Percentiles rank a stretch among this genome's conserved stretches.
Conservation (phyloP, 2,329 filamentous ascomycete species). For the Colletotrichum chlorophyti region DNA sequence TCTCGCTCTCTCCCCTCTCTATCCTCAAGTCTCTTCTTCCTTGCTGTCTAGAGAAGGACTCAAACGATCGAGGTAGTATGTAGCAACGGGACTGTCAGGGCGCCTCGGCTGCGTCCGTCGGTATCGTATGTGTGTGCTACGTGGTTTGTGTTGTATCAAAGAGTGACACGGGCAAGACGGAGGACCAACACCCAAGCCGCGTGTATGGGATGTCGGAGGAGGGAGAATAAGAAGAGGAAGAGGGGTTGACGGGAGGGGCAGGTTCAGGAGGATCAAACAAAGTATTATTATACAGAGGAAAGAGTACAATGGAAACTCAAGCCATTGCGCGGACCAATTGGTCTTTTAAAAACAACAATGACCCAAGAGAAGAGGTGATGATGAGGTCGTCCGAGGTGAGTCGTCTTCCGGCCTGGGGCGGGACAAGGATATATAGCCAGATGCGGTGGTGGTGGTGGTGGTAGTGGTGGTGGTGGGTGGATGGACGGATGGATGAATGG, state of each 20-base stretch:
- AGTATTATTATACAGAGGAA: slow-evolving; percentile 29
- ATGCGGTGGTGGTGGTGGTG: slow-evolving; percentile 20
- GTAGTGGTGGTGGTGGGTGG: slow-evolving; percentile 17
- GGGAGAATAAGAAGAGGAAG: slow-evolving; percentile 32
- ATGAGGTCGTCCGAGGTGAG: slow-evolving; percentile 31
- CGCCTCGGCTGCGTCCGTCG: slow-evolving; percentile 18
- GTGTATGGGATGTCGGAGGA: slow-evolving; percentile 29
- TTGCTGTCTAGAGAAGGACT: slow-evolving; percentile 24
- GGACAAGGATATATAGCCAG: slow-evolving; percentile 56
- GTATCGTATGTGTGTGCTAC: not conserved
- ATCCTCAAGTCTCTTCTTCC: slow-evolving; percentile 25
- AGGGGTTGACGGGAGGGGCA: slow-evolving; percentile 29
- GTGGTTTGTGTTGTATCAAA: slow-evolving; percentile 23
- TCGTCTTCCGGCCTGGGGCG: slow-evolving; percentile 42
- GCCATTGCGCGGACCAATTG: slow-evolving; percentile 46
- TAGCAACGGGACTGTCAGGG: slow-evolving; percentile 15
- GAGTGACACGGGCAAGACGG: slow-evolving; percentile 28
- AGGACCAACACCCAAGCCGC: slow-evolving; percentile 27
- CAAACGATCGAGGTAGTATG: slow-evolving; percentile 20
- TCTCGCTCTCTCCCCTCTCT: slow-evolving; percentile 7
- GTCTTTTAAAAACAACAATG: slow-evolving; percentile 38
- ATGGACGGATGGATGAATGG: slow-evolving; percentile 27
- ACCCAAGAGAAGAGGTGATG: slow-evolving; percentile 35
- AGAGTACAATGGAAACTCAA: slow-evolving; percentile 37
- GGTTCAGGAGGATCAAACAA: too few relatives aligned